Percentiles rank a stretch among this genome's conserved stretches.
Evolutionary conservation across 2,329 filamentous ascomycete genomes (phyloP).

Genomic region (Fusarium cyanostomum): DNA sequence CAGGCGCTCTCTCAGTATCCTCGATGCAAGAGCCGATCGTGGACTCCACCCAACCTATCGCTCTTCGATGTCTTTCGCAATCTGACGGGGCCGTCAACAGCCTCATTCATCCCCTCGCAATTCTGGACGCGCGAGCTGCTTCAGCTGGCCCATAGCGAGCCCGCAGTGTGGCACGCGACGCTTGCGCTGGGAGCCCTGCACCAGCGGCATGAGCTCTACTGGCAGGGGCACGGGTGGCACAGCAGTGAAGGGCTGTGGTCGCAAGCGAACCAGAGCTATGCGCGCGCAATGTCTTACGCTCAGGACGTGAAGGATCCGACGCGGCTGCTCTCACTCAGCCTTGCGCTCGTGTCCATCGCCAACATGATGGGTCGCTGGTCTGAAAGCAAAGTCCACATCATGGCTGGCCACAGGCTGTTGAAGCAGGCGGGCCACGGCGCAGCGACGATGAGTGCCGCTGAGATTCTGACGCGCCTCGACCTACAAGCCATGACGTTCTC

Average conservation of each 20-base stretch:
- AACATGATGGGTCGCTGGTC: conserved; percentile 46
- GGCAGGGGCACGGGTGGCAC: conserved; percentile 11
- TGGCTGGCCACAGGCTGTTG: conserved; percentile 44
- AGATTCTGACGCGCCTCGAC: conserved; percentile 46
- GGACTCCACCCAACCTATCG: conserved; percentile 24
- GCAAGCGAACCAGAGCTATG: conserved; percentile 43
- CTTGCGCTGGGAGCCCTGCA: conserved; percentile 50
- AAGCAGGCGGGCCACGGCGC: conserved; percentile 21
- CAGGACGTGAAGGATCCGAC: conserved; percentile 39
- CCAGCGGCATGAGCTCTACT: conserved; percentile 35
- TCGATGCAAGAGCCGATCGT: conserved; percentile 1
- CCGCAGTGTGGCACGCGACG: conserved; percentile 49
- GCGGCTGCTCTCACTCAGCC: conserved; percentile 45
- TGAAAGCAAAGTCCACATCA: conserved; percentile 46
- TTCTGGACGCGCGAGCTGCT: conserved; percentile 48
- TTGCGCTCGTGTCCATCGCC: conserved; percentile 46
- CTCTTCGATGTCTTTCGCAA: conserved; percentile 50
- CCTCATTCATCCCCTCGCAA: conserved; percentile 41
- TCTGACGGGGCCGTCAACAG: conserved; percentile 43
- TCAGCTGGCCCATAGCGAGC: conserved; percentile 48
- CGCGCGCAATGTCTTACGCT: conserved; percentile 42
- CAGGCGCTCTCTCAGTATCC: conserved; percentile 36
- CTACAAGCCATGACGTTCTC: conserved; percentile 48
- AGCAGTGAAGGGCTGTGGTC: conserved; percentile 13
- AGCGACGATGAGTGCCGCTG: conserved; percentile 30